Evolutionary conservation across 1,139 yeast species (phyloP).

Genomic region (Meyerozyma smithsonii): DNA sequence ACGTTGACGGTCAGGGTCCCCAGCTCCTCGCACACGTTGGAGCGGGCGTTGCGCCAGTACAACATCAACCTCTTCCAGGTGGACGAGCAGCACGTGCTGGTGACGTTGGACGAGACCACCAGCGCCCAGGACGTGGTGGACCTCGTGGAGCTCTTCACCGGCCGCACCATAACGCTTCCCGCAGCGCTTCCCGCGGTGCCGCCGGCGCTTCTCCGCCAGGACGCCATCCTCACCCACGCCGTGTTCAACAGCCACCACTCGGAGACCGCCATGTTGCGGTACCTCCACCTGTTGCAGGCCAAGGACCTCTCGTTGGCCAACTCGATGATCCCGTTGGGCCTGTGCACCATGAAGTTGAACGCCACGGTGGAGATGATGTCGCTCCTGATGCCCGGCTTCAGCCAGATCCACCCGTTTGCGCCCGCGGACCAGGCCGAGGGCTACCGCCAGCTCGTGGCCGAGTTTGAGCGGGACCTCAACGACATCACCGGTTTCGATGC

Average conservation of each 20-base stretch:
- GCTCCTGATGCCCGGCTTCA: slow-evolving; percentile 90
- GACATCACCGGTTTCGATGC: slow-evolving; percentile 95
- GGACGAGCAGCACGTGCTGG: slow-evolving; percentile 55
- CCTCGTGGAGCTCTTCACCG: slow-evolving; percentile 57
- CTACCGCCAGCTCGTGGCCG: slow-evolving; percentile 66
- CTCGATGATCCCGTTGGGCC: slow-evolving; percentile 95
- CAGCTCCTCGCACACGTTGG: slow-evolving; percentile 52
- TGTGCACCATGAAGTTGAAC: slow-evolving; percentile 96
- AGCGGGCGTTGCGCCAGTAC: slow-evolving; percentile 52
- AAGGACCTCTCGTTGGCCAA: slow-evolving; percentile 91
- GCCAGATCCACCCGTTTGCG: slow-evolving; percentile 85
- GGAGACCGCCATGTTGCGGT: slow-evolving; percentile 91
- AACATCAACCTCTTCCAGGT: slow-evolving; percentile 77
- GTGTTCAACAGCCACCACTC: slow-evolving; percentile 88
- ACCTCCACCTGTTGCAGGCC: slow-evolving; percentile 77
- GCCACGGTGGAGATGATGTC: slow-evolving; percentile 95
- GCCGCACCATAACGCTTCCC: slow-evolving; percentile 17
- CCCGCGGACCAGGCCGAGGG: slow-evolving; percentile 87
- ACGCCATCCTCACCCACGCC: slow-evolving; percentile 59
- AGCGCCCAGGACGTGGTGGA: slow-evolving; percentile 55
- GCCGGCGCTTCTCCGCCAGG: slow-evolving; percentile 51
- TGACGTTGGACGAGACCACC: slow-evolving; percentile 86
- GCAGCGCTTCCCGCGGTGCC: slow-evolving; percentile 51
- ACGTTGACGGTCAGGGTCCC: slow-evolving; percentile 68
- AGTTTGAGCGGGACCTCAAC: slow-evolving; percentile 79